Evolutionary conservation across 108 stramenopile species (phyloP).

Genomic region (Seminavis robusta): DNA sequence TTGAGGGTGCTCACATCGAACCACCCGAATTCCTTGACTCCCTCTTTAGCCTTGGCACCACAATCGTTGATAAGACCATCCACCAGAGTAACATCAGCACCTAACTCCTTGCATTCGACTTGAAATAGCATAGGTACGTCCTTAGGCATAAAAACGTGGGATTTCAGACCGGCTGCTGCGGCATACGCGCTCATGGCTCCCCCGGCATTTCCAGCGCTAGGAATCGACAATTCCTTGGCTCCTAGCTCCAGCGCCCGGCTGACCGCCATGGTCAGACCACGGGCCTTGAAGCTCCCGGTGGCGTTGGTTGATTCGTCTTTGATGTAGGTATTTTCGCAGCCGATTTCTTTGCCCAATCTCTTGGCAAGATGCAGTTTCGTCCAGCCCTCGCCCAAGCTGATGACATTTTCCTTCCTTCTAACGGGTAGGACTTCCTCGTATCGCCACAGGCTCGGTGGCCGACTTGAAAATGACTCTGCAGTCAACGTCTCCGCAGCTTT

Average conservation of each 20-base stretch:
- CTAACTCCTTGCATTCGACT: constrained; percentile 7
- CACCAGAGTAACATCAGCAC: constrained; percentile 10
- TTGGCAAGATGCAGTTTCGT: constrained; percentile 16
- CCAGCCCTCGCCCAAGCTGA: constrained; percentile 18
- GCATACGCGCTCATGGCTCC: constrained; percentile 21
- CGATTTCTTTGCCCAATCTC: constrained; percentile 13
- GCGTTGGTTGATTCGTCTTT: constrained; percentile 21
- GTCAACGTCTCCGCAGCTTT: constrained; percentile 16
- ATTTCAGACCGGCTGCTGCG: constrained; percentile 7
- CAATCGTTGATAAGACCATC: constrained; percentile 27
- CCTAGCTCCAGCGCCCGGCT: constrained; percentile 13
- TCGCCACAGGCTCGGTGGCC: constrained; percentile 6
- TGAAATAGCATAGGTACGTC: constrained; percentile 7
- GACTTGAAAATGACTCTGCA: background rate
- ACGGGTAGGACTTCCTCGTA: constrained; percentile 23
- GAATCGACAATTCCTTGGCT: constrained; percentile 14
- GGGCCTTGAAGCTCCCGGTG: constrained; percentile 28
- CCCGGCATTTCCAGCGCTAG: constrained; percentile 18
- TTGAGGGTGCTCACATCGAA: constrained; percentile 23
- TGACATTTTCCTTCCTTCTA: constrained; percentile 5
- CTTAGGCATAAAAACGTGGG: constrained; percentile 15
- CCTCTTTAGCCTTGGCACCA: constrained; percentile 9
- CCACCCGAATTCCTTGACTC: constrained; percentile 6
- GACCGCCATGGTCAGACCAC: constrained; percentile 23
- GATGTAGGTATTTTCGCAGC: constrained; percentile 14